Evolutionary conservation across 495 filamentous ascomycete genomes (phyloP).

Genomic region (Apiosordaria backusii): DNA sequence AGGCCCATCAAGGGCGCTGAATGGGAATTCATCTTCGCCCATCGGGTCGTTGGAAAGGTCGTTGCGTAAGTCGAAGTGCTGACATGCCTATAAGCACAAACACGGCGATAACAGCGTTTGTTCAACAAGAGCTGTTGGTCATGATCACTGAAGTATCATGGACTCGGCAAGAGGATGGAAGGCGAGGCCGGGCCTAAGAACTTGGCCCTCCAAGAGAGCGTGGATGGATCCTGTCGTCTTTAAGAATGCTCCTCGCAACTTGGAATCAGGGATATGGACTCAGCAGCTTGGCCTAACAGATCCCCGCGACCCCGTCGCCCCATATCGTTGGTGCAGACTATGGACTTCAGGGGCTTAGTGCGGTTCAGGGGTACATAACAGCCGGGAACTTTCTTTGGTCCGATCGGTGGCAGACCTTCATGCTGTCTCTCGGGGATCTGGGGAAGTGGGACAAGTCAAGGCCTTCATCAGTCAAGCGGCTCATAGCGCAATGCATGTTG

Average conservation of each 20-base stretch:
- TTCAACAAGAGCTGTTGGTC: neutral
- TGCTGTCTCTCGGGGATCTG: neutral
- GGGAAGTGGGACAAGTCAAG: neutral
- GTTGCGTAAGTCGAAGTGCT: neutral
- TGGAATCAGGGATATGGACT: neutral
- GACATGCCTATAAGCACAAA: neutral
- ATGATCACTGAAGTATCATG: neutral
- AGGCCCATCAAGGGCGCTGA: neutral
- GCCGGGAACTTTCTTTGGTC: neutral
- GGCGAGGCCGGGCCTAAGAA: neutral
- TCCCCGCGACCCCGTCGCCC: neutral
- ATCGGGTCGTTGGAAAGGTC: neutral
- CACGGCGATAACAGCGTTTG: neutral
- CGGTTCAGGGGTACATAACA: neutral
- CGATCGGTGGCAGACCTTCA: neutral
- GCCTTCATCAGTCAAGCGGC: neutral
- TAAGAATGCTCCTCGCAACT: neutral
- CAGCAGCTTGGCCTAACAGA: neutral
- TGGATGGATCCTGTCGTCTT: neutral
- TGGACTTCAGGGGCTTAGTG: neutral
- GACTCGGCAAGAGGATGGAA: neutral
- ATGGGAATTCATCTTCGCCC: neutral
- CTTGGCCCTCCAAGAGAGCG: neutral
- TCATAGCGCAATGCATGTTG: neutral
- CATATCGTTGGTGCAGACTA: neutral